Conservation (phyloP, 73 alveolate genomes). For the Paramecium biaurelia region DNA sequence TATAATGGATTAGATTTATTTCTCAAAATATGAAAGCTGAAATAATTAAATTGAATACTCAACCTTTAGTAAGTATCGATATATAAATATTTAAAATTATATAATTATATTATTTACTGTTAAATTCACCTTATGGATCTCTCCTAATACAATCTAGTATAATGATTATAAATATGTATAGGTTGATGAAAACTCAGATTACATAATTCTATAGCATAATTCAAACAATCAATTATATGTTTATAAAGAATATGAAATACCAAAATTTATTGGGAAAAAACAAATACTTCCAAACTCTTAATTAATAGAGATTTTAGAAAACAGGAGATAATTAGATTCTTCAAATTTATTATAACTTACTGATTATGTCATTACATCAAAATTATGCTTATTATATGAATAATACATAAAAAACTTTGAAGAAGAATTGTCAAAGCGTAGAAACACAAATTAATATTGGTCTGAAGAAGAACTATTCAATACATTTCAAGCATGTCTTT, state of each 20-base stretch:
- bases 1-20: too few species aligned
- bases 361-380: constrained; percentile 10
- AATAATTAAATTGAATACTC: background rate
- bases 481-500: constrained; percentile 41
- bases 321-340: background rate
- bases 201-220: background rate
- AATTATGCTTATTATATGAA: constrained; percentile 28
- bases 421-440: constrained; percentile 20
- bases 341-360: background rate
- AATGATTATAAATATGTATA: background rate
- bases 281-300: background rate
- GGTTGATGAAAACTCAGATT: background rate
- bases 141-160: background rate
- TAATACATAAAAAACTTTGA: constrained; percentile 5
- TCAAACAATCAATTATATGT: background rate
- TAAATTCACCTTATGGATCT: background rate
- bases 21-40: background rate
- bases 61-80: background rate
- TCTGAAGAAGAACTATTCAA: constrained; percentile 46
- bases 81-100: background rate
- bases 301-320: background rate
- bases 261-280: constrained; percentile 42
- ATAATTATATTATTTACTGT: background rate
- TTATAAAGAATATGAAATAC: constrained; percentile 26
- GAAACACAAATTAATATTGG: constrained; percentile 45